These are phyloP conservation scores for Nitzschia sp. DNA, from an alignment of 108 stramenopile species.

Conservation along the genomic window DNA sequence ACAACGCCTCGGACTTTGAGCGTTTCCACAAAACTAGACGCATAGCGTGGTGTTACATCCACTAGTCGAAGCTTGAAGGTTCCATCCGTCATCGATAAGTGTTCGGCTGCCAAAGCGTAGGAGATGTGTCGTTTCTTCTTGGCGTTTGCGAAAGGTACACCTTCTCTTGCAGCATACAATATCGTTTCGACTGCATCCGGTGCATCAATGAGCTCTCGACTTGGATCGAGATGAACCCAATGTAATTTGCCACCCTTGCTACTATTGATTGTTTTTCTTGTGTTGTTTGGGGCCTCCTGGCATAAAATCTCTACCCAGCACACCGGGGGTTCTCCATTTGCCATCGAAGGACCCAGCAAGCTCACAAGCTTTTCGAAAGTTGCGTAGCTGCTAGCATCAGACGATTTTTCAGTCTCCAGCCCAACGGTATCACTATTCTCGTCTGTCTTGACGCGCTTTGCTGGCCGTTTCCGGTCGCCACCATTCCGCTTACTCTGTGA, in stretches of 20 bases:
- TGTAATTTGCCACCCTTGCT: conserved; percentile 1
- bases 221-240: conserved; percentile 40
- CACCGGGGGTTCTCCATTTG: not conserved
- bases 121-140: conserved; percentile 44
- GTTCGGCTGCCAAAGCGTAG: conserved; percentile 77
- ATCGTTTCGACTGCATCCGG: conserved; percentile 51
- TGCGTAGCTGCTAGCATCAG: not conserved
- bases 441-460: conserved; percentile 11
- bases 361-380: not conserved
- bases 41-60: conserved; percentile 88
- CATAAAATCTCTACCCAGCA: conserved; percentile 34
- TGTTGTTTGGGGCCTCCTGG: not conserved
- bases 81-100: conserved; percentile 6
- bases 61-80: conserved; percentile 45
- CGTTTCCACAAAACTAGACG: conserved; percentile 64
- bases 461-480: conserved; percentile 14
- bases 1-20: conserved; percentile 61
- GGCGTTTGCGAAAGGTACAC: not conserved
- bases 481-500: not conserved
- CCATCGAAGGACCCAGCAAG: not conserved
- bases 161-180: conserved; percentile 26
- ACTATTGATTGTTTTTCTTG: not conserved
- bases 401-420: not conserved
- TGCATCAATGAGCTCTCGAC: conserved; percentile 36
- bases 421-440: not conserved